Evolutionary conservation across 176 grass and related monocot species (phyloP), one percentile per base, ranked within the genome.

Genomic region (Saccharum officinarum): DNA sequence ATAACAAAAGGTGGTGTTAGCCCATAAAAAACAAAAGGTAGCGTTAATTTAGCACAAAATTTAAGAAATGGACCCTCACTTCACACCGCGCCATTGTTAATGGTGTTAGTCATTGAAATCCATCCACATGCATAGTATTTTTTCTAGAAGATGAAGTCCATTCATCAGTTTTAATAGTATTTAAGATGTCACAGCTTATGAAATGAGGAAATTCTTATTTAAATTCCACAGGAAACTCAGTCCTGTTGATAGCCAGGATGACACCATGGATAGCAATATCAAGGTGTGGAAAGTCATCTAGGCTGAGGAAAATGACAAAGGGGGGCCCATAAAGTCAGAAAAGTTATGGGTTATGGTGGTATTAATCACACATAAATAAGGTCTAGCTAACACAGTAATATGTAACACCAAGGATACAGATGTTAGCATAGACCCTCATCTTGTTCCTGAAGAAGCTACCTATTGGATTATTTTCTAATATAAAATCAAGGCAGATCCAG

Each of bases 81-180:
- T 54, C 16, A 54, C 10, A 62, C 23, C 4, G 9, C 23, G 23
- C 3, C 42, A 34, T 81, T 71, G 40, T 47, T 69, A 37, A 73
- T 57, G 6, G 83, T 54, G 10, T 63, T 80, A 86, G 39, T 69
- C 40, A 72, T 80, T 79, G 41, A 64, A 33, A 71, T 9, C 13
- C 77, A 66, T 18, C 13, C 46, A 17, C 44, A 52, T 39, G n/a
- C 6, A 65, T 54, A 13, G 31, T 47, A 42, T 16, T 16, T 3
- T 45, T 67, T 69, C 63, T 44, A 57, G 68, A 37, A 59, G 17
- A 69, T 78, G 47, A 61, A 39, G 22, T 3, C 2, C 52, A 55
- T 60, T 30, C 10, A 38, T 20, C 22, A 30, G 79, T n/a, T 22
- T 59, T 14, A 71, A 16, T 41, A 71, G n/a, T 33, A 69, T 59